These are phyloP conservation scores for Cadophora gregata DNA, from an alignment of 2,329 filamentous ascomycete species.

Conservation along the genomic window DNA sequence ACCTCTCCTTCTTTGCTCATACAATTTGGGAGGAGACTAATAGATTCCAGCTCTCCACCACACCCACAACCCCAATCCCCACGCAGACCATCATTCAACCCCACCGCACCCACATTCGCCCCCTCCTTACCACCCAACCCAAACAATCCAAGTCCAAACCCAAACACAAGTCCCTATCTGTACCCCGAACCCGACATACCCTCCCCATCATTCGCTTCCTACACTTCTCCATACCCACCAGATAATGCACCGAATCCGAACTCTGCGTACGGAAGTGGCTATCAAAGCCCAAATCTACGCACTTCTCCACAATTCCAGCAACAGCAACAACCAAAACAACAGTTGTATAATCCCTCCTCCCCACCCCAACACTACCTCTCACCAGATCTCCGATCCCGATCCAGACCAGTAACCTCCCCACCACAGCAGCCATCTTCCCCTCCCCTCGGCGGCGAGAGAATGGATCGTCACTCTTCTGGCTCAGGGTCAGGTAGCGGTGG, in stretches of 20 bases:
- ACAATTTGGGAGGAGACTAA: background rate
- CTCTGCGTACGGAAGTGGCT: background rate
- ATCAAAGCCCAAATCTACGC: background rate
- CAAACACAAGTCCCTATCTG: background rate
- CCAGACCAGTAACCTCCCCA: background rate
- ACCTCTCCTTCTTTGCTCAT: too few species aligned
- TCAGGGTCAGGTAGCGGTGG: background rate
- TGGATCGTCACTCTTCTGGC: background rate
- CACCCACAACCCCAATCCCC: background rate
- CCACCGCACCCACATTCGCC: slow-evolving; percentile 32
- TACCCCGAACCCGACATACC: background rate
- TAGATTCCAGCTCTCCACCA: background rate
- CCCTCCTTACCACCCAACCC: slow-evolving; percentile 16
- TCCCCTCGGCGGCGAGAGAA: background rate
- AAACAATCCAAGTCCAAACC: background rate
- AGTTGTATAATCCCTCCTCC: background rate
- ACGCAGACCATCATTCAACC: slow-evolving; percentile 30
- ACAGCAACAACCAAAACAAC: background rate
- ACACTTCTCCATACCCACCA: slow-evolving; percentile 16
- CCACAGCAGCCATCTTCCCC: background rate
- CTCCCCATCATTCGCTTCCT: slow-evolving; percentile 16
- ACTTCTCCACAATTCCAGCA: background rate
- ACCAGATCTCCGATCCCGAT: background rate
- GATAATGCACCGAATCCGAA: background rate
- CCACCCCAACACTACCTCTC: background rate